Evolutionary conservation across 2,329 filamentous ascomycete species (phyloP).

Genomic region (Aspergillus flavus): DNA sequence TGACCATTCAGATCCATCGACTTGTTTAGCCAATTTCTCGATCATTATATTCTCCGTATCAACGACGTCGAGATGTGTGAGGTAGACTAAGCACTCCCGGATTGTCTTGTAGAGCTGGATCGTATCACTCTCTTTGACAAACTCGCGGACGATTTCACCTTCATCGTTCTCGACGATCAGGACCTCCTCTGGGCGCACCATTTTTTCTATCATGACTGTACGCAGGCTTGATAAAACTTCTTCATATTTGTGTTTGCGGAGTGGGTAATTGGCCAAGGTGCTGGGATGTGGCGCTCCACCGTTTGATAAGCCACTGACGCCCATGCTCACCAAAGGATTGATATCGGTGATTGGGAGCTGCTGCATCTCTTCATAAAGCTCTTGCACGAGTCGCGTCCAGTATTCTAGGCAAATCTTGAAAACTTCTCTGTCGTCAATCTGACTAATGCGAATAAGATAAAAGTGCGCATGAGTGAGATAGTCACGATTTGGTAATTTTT

Average conservation of each 20-base stretch:
- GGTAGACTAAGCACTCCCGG: conserved; percentile 91
- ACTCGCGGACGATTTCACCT: conserved; percentile 97
- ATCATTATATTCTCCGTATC: conserved; percentile 99
- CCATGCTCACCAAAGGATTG: conserved; percentile 84
- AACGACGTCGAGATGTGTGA: conserved; percentile 95
- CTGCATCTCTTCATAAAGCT: conserved; percentile 99
- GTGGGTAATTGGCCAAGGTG: conserved; percentile 83
- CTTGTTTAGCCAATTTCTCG: conserved; percentile 92
- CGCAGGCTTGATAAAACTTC: conserved; percentile 92
- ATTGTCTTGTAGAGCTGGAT: conserved; percentile 99
- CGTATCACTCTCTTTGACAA: conserved; percentile 98
- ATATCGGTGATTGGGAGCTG: conserved; percentile 89
- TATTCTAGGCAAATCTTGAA: conserved; percentile 99
- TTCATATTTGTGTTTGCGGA: conserved; percentile 97
- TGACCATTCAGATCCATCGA: conserved; percentile 95
- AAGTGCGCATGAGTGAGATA: conserved; percentile 96
- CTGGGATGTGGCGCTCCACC: conserved; percentile 83
- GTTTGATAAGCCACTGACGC: conserved; percentile 69
- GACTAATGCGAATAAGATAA: conserved; percentile 96
- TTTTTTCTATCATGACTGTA: conserved; percentile 99
- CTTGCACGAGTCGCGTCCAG: conserved; percentile 97
- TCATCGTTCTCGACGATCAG: conserved; percentile 99
- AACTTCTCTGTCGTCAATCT: conserved; percentile 97
- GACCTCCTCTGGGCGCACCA: conserved; percentile 97
- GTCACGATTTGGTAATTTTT: conserved; percentile 92